Evolutionary conservation across 1,284 basidiomycete genomes (phyloP).

Genomic region (Butyriboletus regius): DNA sequence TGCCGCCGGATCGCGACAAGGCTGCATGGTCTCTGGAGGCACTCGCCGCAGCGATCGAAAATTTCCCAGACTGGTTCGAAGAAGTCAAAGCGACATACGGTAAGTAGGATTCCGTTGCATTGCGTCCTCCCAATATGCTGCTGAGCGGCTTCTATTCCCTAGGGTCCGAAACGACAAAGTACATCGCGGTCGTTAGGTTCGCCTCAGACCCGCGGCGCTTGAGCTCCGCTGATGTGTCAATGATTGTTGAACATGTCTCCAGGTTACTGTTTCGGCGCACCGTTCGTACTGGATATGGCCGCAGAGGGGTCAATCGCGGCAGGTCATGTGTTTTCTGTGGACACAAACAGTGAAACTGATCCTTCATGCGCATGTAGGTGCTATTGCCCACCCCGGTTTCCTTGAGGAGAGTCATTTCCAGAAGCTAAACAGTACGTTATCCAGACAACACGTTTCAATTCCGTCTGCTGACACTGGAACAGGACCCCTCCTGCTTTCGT

Average conservation of each 20-base stretch:
- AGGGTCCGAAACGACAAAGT: conserved; percentile 25
- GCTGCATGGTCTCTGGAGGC: conserved; percentile 13
- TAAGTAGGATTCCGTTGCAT: background rate
- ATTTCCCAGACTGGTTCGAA: conserved; percentile 24
- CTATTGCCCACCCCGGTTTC: conserved; percentile 49
- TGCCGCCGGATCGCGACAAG: conserved; percentile 7
- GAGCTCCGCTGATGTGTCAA: background rate
- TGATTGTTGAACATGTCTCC: background rate
- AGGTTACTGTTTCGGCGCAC: conserved; percentile 58
- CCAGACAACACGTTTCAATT: background rate
- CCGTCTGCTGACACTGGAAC: background rate
- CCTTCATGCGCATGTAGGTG: conserved; percentile 32
- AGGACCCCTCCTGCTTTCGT: conserved; percentile 49
- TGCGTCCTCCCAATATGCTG: background rate
- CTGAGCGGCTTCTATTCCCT: background rate
- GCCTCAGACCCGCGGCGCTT: background rate
- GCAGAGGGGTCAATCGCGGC: conserved; percentile 41
- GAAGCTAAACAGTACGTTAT: conserved; percentile 39
- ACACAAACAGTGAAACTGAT: background rate
- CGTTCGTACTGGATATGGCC: conserved; percentile 42
- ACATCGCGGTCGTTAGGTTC: conserved; percentile 34
- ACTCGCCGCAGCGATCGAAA: conserved; percentile 7
- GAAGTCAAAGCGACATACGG: conserved; percentile 15
- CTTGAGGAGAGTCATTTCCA: conserved; percentile 49
- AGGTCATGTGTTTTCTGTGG: conserved; percentile 26